Evolutionary conservation across 1,139 yeast genomes (phyloP).

Genomic region (Nakaseomyces sp.): DNA sequence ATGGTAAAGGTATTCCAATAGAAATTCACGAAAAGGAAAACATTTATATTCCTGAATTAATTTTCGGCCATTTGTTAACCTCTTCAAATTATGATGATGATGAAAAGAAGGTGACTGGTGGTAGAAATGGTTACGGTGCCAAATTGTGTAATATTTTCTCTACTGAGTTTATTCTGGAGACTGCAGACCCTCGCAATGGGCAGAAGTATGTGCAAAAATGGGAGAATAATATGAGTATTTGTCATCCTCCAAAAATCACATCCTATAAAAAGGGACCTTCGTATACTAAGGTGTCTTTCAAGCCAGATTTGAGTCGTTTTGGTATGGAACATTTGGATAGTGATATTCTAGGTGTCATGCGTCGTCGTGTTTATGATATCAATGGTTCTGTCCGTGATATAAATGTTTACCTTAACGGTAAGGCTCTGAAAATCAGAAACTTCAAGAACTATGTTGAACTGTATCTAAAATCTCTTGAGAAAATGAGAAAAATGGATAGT

Average conservation of each 20-base stretch:
- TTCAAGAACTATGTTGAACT: slow-evolving; percentile 86
- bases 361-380: slow-evolving; percentile 90
- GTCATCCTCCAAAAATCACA: slow-evolving; percentile 68
- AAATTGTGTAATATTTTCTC: slow-evolving; percentile 90
- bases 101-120: slow-evolving; percentile 94
- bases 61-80: slow-evolving; percentile 89
- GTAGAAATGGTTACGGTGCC: slow-evolving; percentile 98
- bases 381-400: slow-evolving; percentile 92
- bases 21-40: slow-evolving; percentile 89
- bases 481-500: slow-evolving; percentile 31
- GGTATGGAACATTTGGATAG: slow-evolving; percentile 76
- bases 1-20: slow-evolving; percentile 92
- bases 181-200: slow-evolving; percentile 66
- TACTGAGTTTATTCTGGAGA: slow-evolving; percentile 76
- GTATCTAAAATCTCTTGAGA: slow-evolving; percentile 68
- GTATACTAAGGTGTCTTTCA: slow-evolving; percentile 80
- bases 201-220: slow-evolving; percentile 72
- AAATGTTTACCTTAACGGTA: slow-evolving; percentile 70
- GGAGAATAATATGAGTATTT: slow-evolving; percentile 76
- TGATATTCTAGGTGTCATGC: slow-evolving; percentile 73
- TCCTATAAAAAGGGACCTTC: slow-evolving; percentile 45
- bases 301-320: slow-evolving; percentile 80
- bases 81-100: slow-evolving; percentile 95
- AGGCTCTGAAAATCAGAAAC: slow-evolving; percentile 55
- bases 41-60: slow-evolving; percentile 90